A percentile compares a stretch with the other conserved stretches of the same genome.
Conservation (phyloP, 345 rosid species). For the Hibiscus trionum region DNA sequence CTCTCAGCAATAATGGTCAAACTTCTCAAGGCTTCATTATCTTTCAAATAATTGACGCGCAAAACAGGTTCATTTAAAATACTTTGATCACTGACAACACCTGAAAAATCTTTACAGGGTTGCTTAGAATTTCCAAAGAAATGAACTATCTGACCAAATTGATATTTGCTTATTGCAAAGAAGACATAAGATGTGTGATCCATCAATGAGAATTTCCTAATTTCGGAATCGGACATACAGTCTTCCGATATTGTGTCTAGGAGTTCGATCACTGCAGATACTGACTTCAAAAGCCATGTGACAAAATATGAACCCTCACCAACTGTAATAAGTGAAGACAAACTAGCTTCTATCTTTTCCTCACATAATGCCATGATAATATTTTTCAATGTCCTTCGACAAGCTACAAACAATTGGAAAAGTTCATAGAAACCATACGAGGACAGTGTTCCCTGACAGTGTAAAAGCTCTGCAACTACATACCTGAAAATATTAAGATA, state of each 20-base stretch:
- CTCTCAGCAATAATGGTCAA: conserved; percentile 33
- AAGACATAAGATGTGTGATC: conserved; percentile 73
- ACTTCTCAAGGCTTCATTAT: conserved; percentile 36
- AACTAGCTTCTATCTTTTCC: conserved; percentile 27
- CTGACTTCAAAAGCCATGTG: conserved; percentile 74
- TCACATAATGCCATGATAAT: conserved; percentile 39
- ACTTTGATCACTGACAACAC: conserved; percentile 17
- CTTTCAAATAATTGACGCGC: conserved; percentile 21
- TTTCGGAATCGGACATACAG: conserved; percentile 21
- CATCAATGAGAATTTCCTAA: conserved; percentile 45
- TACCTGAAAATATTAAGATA: conserved; percentile 32
- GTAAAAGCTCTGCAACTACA: conserved; percentile 29
- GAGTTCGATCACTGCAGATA: conserved; percentile 31
- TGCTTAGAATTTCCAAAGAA: conserved; percentile 11
- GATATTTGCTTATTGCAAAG: conserved; percentile 42
- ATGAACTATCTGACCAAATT: conserved; percentile 25
- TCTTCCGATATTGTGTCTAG: conserved; percentile 21
- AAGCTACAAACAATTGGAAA: conserved; percentile 51
- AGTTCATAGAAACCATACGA: conserved; percentile 28
- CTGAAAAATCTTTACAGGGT: conserved; percentile 17
- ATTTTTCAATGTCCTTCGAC: conserved; percentile 67
- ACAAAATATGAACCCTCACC: conserved; percentile 38
- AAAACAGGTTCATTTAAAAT: conserved; percentile 15
- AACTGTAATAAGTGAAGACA: conserved; percentile 27
- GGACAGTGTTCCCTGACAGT: conserved; percentile 25